Evolutionary conservation across 192 early-diverging fungal genomes (phyloP), one percentile per base, ranked within the genome.

Genomic region (Coemansia sp.): DNA sequence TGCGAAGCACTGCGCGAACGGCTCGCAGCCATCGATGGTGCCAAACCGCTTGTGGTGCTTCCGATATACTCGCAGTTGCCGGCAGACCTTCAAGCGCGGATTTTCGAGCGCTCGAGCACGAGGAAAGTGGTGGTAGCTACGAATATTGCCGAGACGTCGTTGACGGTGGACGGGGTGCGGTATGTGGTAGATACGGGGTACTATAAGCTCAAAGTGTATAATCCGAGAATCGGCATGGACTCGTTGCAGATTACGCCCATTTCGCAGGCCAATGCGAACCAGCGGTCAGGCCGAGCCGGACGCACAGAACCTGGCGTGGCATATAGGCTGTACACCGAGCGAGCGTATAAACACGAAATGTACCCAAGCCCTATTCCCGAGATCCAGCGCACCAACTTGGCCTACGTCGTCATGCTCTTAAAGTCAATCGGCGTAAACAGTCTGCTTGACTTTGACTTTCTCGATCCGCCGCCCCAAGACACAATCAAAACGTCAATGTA

Each of bases 111-210:
- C 2, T 84, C 96, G 7, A 88, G 90, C 10, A 71, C 88, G 71
- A 87, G 92, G 71, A 93, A 93, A 69, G 92, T 94, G 0, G 94
- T 99, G 6, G 90, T 99, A 64, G 94, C 97, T 2, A 99, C 97
- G 4, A 99, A 99, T 81, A 96, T 99, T 73, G 97, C 97, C 26
- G 97, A 99, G 82, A 99, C 97, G 3, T 94, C 92, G 59, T 90
- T 99, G 61, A 99, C 97, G 1, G 95, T 99, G 57, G 97, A 99
- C 73, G 97, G 97, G 54, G 89, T 99, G 52, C 89, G 90, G 27
- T 99, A 95, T 69, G 97, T 99, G 8, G 88, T 99, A 18, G 97
- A 99, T 73, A 87, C 91, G 29, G 97, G 97, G 27, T 99, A 92
- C 72, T 88, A 87, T 65, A 99, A 99, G 74, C 94, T 96, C 69